Conservation (phyloP, 1,284 basidiomycete species). For the Trichosporon coremiiforme region DNA sequence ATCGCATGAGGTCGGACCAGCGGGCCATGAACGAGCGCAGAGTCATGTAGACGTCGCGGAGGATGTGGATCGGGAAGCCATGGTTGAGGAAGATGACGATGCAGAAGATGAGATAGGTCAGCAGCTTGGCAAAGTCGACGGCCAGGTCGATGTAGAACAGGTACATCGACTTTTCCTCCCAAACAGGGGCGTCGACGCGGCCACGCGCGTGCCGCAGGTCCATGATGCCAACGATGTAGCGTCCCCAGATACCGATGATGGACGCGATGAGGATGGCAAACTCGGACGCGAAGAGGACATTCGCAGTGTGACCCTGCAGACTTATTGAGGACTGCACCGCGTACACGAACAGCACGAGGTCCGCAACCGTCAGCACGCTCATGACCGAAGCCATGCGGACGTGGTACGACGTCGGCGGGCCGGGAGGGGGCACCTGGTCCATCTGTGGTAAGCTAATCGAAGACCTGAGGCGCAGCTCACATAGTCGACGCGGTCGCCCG, state of each 20-base stretch:
- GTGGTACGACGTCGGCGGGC: constrained; percentile 79
- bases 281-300: constrained; percentile 94
- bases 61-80: constrained; percentile 93
- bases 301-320: constrained; percentile 67
- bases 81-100: constrained; percentile 88
- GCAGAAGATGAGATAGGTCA: constrained; percentile 92
- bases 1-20: constrained; percentile 82
- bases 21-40: constrained; percentile 86
- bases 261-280: constrained; percentile 83
- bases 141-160: constrained; percentile 90
- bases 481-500: constrained; percentile 92
- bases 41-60: constrained; percentile 95
- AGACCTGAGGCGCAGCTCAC: constrained; percentile 59
- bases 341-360: constrained; percentile 47
- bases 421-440: constrained; percentile 90
- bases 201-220: constrained; percentile 81
- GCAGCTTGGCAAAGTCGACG: constrained; percentile 92
- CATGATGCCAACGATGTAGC: constrained; percentile 81
- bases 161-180: constrained; percentile 98
- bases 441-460: constrained; percentile 64
- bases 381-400: constrained; percentile 68
- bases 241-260: constrained; percentile 73
- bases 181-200: constrained; percentile 82
- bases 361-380: constrained; percentile 42
- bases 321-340: constrained; percentile 42